phyloP scores from a whole-genome alignment of 2,329 filamentous ascomycete genomes.

The Aspergillus melleus region DNA sequence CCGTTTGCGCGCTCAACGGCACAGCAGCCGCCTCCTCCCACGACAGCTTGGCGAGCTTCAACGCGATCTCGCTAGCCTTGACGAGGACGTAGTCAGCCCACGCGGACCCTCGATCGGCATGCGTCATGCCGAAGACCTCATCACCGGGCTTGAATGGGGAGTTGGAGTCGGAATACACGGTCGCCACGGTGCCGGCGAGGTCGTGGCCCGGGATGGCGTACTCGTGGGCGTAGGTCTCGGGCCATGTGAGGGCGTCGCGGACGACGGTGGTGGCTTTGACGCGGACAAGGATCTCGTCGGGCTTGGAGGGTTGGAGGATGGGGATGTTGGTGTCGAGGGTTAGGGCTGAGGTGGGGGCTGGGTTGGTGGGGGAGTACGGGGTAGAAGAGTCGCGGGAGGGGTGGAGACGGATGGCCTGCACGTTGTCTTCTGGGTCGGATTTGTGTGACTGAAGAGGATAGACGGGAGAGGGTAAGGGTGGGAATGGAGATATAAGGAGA shows the following conservation, averaged over 20 bases:
- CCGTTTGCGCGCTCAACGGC: constrained; percentile 28
- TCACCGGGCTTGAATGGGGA: constrained; percentile 20
- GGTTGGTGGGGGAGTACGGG: constrained; percentile 27
- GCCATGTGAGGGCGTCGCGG: constrained; percentile 27
- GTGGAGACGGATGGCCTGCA: constrained; percentile 26
- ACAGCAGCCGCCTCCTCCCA: constrained; percentile 25
- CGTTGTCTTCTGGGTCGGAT: constrained; percentile 2
- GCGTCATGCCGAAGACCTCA: constrained; percentile 27
- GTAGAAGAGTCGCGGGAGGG: constrained; percentile 12
- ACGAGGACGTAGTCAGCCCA: constrained; percentile 29
- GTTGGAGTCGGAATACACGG: constrained; percentile 1
- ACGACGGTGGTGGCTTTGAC: constrained; percentile 26
- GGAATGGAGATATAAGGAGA: background rate
- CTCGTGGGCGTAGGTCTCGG: constrained; percentile 22
- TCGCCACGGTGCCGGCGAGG: constrained; percentile 17
- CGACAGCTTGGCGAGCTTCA: constrained; percentile 21
- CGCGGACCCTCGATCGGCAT: constrained; percentile 17
- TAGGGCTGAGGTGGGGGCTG: constrained; percentile 23
- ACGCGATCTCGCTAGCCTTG: constrained; percentile 18
- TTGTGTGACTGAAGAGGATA: background rate
- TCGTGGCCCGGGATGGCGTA: constrained; percentile 21
- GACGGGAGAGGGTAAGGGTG: background rate
- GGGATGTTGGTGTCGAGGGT: constrained; percentile 20
- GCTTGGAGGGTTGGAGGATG: constrained; percentile 16
- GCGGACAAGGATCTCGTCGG: constrained; percentile 22